phyloP scores from a whole-genome alignment of 805 yeast species.

The Ogataea sp. region DNA sequence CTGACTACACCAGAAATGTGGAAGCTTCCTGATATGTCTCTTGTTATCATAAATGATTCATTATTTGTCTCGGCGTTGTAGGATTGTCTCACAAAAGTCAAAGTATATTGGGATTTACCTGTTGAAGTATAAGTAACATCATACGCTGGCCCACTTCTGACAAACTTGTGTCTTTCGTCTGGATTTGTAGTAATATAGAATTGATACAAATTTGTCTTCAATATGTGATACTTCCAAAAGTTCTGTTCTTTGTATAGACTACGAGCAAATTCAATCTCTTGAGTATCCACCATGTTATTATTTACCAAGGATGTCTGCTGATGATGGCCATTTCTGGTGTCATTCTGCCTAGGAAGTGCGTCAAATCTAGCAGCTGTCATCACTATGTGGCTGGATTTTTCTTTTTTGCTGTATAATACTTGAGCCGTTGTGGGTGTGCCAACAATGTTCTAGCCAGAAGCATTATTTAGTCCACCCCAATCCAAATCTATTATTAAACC shows the following conservation, averaged over 20 bases:
- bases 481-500: too few relatives aligned
- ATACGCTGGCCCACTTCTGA: slow-evolving; percentile 57
- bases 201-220: slow-evolving; percentile 40
- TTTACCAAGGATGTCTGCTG: too few relatives aligned
- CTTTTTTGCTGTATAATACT: too few relatives aligned
- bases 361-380: too few relatives aligned
- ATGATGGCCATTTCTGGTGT: too few relatives aligned
- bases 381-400: too few relatives aligned
- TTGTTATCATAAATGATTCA: neutral
- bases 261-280: neutral
- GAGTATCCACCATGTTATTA: neutral
- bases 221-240: slow-evolving; percentile 59
- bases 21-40: neutral
- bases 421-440: too few relatives aligned
- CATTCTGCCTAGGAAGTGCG: too few relatives aligned
- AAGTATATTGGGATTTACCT: neutral
- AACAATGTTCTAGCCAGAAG: too few relatives aligned
- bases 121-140: slow-evolving; percentile 25
- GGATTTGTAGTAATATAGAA: slow-evolving; percentile 64
- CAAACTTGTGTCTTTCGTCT: slow-evolving; percentile 46
- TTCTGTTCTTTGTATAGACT: slow-evolving; percentile 10
- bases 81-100: neutral
- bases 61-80: neutral
- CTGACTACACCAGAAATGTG: neutral
- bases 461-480: too few relatives aligned